phyloP scores from a whole-genome alignment of 306 rosid genomes.

The Arachis stenosperma region DNA sequence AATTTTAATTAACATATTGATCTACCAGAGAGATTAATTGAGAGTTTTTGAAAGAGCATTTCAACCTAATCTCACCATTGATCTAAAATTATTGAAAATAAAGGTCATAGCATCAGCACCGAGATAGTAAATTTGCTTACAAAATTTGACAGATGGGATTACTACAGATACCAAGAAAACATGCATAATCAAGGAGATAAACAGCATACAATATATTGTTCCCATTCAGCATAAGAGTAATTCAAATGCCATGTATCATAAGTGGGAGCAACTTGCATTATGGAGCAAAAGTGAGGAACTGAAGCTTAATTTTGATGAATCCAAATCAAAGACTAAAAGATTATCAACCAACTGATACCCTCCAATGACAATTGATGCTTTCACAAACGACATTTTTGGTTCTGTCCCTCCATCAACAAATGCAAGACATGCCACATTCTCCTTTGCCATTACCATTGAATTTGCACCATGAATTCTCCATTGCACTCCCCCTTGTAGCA shows the following conservation, averaged over 20 bases:
- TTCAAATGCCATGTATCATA: not conserved
- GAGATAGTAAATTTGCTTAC: too few relatives aligned
- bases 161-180: too few relatives aligned
- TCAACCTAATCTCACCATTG: too few relatives aligned
- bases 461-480: slow-evolving; percentile 43
- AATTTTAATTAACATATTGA: too few relatives aligned
- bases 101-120: too few relatives aligned
- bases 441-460: slow-evolving; percentile 43
- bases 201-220: too few relatives aligned
- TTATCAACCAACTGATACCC: slow-evolving; percentile 41
- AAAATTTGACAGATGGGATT: too few relatives aligned
- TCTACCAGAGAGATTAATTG: too few relatives aligned
- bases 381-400: slow-evolving; percentile 24
- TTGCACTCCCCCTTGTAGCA: slow-evolving; percentile 34
- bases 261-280: slow-evolving; percentile 29
- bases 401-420: slow-evolving; percentile 47
- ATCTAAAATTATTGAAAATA: too few relatives aligned
- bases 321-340: slow-evolving; percentile 44
- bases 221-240: not conserved
- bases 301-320: slow-evolving; percentile 36
- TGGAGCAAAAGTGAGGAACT: slow-evolving; percentile 45
- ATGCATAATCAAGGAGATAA: too few relatives aligned
- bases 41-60: too few relatives aligned
- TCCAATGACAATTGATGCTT: slow-evolving; percentile 42
- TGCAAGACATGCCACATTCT: slow-evolving; percentile 47